phyloP scores from a whole-genome alignment of 2,329 filamentous ascomycete species.

The Dothideomycetes sp. region DNA sequence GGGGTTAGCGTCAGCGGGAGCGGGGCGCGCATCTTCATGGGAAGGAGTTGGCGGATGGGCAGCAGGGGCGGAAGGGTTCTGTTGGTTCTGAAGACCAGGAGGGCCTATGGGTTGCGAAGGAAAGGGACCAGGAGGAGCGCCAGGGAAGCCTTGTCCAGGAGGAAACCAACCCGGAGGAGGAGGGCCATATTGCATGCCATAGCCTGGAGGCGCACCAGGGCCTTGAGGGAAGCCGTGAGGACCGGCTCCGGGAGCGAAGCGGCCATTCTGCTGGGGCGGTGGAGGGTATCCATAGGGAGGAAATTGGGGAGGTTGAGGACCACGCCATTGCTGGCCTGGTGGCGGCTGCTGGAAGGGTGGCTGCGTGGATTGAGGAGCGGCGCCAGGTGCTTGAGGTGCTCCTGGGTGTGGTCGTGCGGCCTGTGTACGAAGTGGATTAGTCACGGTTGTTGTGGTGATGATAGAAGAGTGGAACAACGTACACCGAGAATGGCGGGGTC shows the following conservation, averaged over 20 bases:
- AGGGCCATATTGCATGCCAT: slow-evolving; percentile 46
- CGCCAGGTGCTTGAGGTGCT: slow-evolving; percentile 11
- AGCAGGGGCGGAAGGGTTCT: slow-evolving; percentile 27
- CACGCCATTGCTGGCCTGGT: slow-evolving; percentile 25
- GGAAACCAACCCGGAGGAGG: slow-evolving; percentile 63
- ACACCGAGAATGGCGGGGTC: slow-evolving; percentile 96
- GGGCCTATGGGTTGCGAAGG: slow-evolving; percentile 39
- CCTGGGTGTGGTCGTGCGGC: slow-evolving; percentile 15
- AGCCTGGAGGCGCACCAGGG: slow-evolving; percentile 45
- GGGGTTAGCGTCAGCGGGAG: slow-evolving; percentile 17
- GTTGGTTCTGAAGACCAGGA: slow-evolving; percentile 33
- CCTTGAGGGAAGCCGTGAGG: slow-evolving; percentile 33
- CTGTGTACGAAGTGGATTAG: too few species aligned
- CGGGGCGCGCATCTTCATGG: slow-evolving; percentile 11
- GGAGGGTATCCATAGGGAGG: slow-evolving; percentile 29
- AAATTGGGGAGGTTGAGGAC: slow-evolving; percentile 28
- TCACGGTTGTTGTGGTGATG: too few species aligned
- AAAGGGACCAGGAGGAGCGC: slow-evolving; percentile 32
- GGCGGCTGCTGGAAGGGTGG: slow-evolving; percentile 23
- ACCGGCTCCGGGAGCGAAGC: slow-evolving; percentile 32
- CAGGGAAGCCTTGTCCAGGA: slow-evolving; percentile 54
- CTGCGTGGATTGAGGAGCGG: slow-evolving; percentile 13
- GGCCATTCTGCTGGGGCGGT: slow-evolving; percentile 33
- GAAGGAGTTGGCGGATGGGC: slow-evolving; percentile 19
- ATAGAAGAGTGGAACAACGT: too few species aligned